Percentiles rank a stretch among this genome's conserved stretches.
phyloP scores from a whole-genome alignment of 352 stramenopile species.

The Globisporangium echinulatum region DNA sequence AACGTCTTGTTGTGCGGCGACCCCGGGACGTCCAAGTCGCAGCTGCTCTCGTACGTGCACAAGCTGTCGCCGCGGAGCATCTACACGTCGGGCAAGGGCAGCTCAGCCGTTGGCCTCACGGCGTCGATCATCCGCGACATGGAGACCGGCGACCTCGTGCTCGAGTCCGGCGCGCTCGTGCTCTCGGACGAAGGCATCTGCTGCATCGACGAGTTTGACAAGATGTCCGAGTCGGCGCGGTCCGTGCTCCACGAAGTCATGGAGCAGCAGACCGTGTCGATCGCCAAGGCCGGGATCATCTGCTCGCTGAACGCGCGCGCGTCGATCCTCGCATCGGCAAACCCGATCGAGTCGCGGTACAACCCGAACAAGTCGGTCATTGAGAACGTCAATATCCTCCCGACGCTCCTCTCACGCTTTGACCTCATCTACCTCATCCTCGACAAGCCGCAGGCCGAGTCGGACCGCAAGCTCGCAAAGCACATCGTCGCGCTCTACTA shows the following conservation, averaged over 20 bases:
- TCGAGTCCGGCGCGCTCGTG: constrained; percentile 96
- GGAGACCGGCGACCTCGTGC: constrained; percentile 96
- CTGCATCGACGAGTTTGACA: constrained; percentile 99
- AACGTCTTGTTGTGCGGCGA: constrained; percentile 98
- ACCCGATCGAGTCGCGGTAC: constrained; percentile 98
- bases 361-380: constrained; percentile 97
- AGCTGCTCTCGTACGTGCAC: constrained; percentile 97
- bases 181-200: constrained; percentile 97
- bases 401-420: constrained; percentile 97
- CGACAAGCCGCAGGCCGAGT: constrained; percentile 92
- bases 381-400: constrained; percentile 98
- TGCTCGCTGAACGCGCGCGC: constrained; percentile 96
- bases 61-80: constrained; percentile 95
- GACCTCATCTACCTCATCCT: constrained; percentile 99
- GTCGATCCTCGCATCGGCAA: constrained; percentile 98
- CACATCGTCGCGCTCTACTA: constrained; percentile 98
- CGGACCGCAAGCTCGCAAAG: constrained; percentile 93
- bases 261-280: constrained; percentile 98
- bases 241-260: constrained; percentile 99
- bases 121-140: constrained; percentile 95
- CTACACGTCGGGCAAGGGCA: constrained; percentile 99
- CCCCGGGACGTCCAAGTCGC: constrained; percentile 96
- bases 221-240: constrained; percentile 97
- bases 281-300: constrained; percentile 99
- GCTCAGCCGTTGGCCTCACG: constrained; percentile 97